phyloP scores from a whole-genome alignment of 306 rosid genomes.

The Citrullus amarus region DNA sequence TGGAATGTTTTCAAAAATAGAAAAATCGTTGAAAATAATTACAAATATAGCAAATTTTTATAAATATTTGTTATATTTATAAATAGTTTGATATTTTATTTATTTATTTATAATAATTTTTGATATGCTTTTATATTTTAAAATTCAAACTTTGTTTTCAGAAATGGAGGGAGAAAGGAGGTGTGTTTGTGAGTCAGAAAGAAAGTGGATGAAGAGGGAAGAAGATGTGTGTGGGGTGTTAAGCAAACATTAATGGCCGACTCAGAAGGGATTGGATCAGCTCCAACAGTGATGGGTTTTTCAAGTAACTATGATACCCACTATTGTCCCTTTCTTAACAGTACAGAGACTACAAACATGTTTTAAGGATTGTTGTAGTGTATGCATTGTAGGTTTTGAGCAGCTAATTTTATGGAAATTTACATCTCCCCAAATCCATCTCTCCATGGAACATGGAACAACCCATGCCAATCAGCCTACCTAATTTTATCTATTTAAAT shows the following conservation, averaged over 20 bases:
- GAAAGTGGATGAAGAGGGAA: background rate
- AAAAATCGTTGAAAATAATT: too few relatives aligned
- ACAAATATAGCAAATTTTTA: too few relatives aligned
- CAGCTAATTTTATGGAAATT: background rate
- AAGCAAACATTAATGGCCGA: background rate
- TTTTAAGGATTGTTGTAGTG: background rate
- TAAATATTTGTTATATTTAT: too few relatives aligned
- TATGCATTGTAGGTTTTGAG: background rate
- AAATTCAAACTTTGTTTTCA: too few relatives aligned
- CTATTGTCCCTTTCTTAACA: background rate
- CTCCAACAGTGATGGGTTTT: background rate
- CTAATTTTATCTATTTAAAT: too few relatives aligned
- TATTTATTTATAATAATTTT: too few relatives aligned
- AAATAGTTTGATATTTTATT: too few relatives aligned
- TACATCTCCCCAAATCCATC: background rate
- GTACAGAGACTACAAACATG: background rate
- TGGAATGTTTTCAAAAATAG: too few relatives aligned
- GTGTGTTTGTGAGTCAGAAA: background rate
- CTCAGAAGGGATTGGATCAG: background rate
- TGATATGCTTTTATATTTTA: too few relatives aligned
- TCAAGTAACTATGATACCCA: background rate
- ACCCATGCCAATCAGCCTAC: background rate
- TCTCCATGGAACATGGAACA: background rate
- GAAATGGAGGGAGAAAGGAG: background rate
- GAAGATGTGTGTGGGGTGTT: background rate